These are phyloP conservation scores for Plasmopara halstedii DNA, from an alignment of 352 stramenopile species.

Conservation along the genomic window DNA sequence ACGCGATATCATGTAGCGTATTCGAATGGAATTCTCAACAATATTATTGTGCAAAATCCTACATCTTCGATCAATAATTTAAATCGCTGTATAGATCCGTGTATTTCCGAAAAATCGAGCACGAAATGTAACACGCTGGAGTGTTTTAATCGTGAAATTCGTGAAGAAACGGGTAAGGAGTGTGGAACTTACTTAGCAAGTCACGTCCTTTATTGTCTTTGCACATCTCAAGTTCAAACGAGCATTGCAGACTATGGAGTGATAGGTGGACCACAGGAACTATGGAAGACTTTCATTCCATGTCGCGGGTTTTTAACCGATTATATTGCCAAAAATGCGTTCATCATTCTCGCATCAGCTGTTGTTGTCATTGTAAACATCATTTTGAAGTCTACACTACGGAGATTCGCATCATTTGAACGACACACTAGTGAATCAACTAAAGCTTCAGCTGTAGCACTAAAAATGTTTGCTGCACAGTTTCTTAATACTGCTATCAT, in stretches of 20 bases:
- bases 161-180: slow-evolving; percentile 21
- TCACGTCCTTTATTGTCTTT: slow-evolving; percentile 69
- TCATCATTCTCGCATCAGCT: slow-evolving; percentile 54
- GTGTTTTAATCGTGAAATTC: slow-evolving; percentile 45
- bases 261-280: slow-evolving; percentile 35
- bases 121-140: slow-evolving; percentile 50
- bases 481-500: slow-evolving; percentile 83
- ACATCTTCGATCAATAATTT: slow-evolving; percentile 6
- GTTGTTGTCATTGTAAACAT: slow-evolving; percentile 77
- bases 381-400: slow-evolving; percentile 61
- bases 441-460: slow-evolving; percentile 58
- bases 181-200: slow-evolving; percentile 60
- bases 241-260: slow-evolving; percentile 43
- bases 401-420: slow-evolving; percentile 62
- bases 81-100: slow-evolving; percentile 46
- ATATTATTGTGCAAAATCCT: slow-evolving; percentile 5
- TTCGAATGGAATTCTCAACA: slow-evolving; percentile 47
- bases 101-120: slow-evolving; percentile 45
- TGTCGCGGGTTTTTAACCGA: slow-evolving; percentile 62
- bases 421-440: slow-evolving; percentile 71
- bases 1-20: slow-evolving; percentile 54
- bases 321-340: slow-evolving; percentile 55
- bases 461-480: slow-evolving; percentile 77
- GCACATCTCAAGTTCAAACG: slow-evolving; percentile 37
- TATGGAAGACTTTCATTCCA: slow-evolving; percentile 49